Conservation (phyloP, 306 rosid genomes). For the Acacia melanoxylon region DNA sequence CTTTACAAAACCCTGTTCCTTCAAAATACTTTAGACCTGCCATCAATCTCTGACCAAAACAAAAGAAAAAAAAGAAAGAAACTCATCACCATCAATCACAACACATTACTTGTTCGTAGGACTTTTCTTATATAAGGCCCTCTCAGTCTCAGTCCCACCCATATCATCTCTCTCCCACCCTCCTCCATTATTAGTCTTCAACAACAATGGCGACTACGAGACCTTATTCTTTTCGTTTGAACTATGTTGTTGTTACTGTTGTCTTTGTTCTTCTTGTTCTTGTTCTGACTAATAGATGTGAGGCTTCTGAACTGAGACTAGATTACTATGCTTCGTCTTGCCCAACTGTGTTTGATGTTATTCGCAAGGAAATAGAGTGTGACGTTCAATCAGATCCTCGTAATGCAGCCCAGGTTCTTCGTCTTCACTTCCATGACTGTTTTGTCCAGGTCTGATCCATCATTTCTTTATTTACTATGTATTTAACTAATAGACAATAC, state of each 20-base stretch:
- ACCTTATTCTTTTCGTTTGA: constrained; percentile 19
- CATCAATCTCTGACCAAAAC: background rate
- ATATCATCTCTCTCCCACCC: constrained; percentile 28
- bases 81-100: background rate
- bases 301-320: constrained; percentile 50
- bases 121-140: background rate
- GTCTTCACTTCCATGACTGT: constrained; percentile 91
- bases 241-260: background rate
- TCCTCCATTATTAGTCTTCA: background rate
- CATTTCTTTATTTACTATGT: background rate
- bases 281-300: constrained; percentile 24
- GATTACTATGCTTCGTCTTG: constrained; percentile 78
- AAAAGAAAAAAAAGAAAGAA: background rate
- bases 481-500: no score
- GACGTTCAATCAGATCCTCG: constrained; percentile 67
- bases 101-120: background rate
- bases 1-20: background rate
- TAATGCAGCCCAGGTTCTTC: constrained; percentile 62
- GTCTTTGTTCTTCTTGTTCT: constrained; percentile 27
- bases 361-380: constrained; percentile 78
- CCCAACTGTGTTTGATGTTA: constrained; percentile 66
- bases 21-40: background rate
- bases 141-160: constrained; percentile 27
- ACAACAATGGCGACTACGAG: background rate
- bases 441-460: constrained; percentile 67